These are phyloP conservation scores for Phalaenopsis hybrid DNA, from an alignment of 116 monocot species.

Conservation along the genomic window DNA sequence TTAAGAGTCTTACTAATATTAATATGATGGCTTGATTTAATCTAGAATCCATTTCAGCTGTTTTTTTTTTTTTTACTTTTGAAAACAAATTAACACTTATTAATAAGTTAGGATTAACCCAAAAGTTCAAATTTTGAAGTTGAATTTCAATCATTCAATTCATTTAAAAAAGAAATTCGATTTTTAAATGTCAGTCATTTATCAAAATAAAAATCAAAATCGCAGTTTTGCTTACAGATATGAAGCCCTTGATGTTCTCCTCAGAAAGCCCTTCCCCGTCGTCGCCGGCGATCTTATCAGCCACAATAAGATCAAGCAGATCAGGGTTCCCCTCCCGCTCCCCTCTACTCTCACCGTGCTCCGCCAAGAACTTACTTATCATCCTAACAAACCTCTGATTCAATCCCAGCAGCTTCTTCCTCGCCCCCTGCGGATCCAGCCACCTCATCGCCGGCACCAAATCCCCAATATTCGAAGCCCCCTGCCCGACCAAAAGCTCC, in stretches of 20 bases:
- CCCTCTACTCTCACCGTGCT: conserved; percentile 15
- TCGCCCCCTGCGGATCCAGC: conserved; percentile 26
- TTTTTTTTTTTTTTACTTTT: no score
- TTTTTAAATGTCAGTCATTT: no score
- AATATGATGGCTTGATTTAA: no score
- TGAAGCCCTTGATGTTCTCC: conserved; percentile 26
- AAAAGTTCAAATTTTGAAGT: no score
- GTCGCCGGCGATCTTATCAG: conserved; percentile 6
- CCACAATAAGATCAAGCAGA: conserved; percentile 22
- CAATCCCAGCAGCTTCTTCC: conserved; percentile 18
- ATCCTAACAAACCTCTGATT: conserved; percentile 16
- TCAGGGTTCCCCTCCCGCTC: conserved; percentile 12
- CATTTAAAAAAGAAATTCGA: no score
- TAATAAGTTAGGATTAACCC: no score
- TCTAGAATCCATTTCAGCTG: no score
- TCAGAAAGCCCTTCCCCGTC: conserved; percentile 23
- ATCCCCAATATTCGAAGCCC: conserved; percentile 31
- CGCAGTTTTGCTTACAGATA: conserved; percentile 17
- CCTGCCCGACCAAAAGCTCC: conserved; percentile 21
- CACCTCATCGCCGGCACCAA: conserved; percentile 28
- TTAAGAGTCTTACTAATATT: no score
- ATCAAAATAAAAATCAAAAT: no score
- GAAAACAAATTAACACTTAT: no score
- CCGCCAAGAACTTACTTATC: conserved; percentile 15
- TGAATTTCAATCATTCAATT: no score